A percentile compares a stretch with the other conserved stretches of the same genome.
phyloP scores from a whole-genome alignment of 2,329 filamentous ascomycete genomes.

The Sphaerostilbella broomeana region DNA sequence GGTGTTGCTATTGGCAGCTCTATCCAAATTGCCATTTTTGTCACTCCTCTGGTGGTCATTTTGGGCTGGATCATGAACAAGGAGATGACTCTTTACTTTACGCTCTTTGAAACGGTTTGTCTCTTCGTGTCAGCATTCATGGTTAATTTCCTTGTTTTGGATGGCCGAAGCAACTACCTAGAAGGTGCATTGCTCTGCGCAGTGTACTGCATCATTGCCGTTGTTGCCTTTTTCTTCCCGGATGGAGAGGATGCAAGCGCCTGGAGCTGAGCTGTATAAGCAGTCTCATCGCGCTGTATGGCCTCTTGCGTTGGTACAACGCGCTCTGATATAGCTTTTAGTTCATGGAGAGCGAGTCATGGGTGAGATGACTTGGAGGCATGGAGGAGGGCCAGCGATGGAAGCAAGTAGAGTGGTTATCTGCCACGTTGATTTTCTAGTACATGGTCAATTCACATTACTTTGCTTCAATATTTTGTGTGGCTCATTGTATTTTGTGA shows the following conservation, averaged over 20 bases:
- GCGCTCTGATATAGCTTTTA: not conserved
- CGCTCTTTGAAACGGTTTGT: slow-evolving; percentile 80
- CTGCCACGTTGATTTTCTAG: no score
- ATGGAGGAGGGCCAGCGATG: not conserved
- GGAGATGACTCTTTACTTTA: slow-evolving; percentile 77
- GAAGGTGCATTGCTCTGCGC: slow-evolving; percentile 66
- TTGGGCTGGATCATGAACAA: slow-evolving; percentile 63
- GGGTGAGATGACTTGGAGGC: slow-evolving; percentile 4
- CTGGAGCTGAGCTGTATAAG: slow-evolving; percentile 20
- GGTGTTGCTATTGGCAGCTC: slow-evolving; percentile 64
- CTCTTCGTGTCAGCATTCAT: slow-evolving; percentile 80
- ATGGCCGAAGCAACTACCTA: slow-evolving; percentile 80
- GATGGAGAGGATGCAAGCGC: slow-evolving; percentile 40
- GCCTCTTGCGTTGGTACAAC: not conserved
- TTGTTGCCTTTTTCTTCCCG: slow-evolving; percentile 63
- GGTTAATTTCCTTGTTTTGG: slow-evolving; percentile 80
- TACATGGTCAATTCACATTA: no score
- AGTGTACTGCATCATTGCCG: slow-evolving; percentile 60
- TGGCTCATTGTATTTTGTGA: no score
- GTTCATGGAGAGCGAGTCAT: not conserved
- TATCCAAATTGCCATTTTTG: slow-evolving; percentile 66
- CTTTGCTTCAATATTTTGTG: no score
- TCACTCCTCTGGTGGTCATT: slow-evolving; percentile 64
- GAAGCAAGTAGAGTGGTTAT: not conserved
- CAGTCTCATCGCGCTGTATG: not conserved